These are phyloP conservation scores for Aegilops tauschii DNA, from an alignment of 176 grass and related monocot species.

Conservation along the genomic window DNA sequence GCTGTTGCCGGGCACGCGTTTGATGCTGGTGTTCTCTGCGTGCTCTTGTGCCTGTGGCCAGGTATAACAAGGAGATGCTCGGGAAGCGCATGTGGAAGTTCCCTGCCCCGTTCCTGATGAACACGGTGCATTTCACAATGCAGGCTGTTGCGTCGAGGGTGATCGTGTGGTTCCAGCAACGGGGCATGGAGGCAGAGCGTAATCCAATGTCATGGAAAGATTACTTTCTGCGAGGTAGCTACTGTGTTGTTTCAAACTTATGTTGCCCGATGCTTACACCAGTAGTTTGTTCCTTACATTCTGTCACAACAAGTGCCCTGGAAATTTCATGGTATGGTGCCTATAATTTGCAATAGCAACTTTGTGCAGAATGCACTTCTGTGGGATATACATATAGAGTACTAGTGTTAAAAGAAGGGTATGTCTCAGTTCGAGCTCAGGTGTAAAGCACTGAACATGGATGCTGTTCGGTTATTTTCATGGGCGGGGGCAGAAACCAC, in stretches of 20 bases:
- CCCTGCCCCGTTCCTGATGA: conserved; percentile 96
- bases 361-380: conserved; percentile 6
- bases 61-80: conserved; percentile 98
- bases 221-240: conserved; percentile 69
- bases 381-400: neutral
- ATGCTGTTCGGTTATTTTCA: neutral
- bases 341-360: conserved; percentile 14
- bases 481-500: neutral
- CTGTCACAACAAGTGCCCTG: neutral
- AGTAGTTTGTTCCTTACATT: neutral
- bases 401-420: neutral
- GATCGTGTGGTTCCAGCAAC: conserved; percentile 70
- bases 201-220: conserved; percentile 83
- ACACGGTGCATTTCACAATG: conserved; percentile 97
- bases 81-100: conserved; percentile 81
- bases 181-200: conserved; percentile 31
- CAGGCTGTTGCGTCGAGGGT: conserved; percentile 74
- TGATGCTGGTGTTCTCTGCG: conserved; percentile 15
- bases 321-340: conserved; percentile 1
- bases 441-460: neutral
- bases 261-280: conserved; percentile 1
- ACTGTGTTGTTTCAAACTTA: conserved; percentile 20
- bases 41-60: conserved; percentile 40
- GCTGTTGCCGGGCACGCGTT: conserved; percentile 24
- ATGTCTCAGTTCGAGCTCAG: neutral